Evolutionary conservation across 257 asterid species (phyloP), one percentile per base, ranked within the genome.

Genomic region (Scutellaria baicalensis): DNA sequence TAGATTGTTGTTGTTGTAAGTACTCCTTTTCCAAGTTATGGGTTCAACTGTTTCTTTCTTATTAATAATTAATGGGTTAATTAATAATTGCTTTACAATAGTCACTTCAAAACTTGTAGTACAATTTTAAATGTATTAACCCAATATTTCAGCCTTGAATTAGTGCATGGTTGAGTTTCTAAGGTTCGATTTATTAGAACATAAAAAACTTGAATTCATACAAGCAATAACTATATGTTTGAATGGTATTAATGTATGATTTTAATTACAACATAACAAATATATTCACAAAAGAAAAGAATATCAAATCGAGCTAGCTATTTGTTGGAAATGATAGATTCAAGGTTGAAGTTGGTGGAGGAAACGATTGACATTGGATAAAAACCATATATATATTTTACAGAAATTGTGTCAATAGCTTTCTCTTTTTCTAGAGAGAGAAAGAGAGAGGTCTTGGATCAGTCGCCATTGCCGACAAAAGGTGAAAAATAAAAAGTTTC

Each of bases 371-470:
- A 33, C 51, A 45, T 50, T 16, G 21, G 31, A 36, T 59, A 69
- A 61, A 58, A 59, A 13, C 31, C 0, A 13, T 11, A 14, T 39
- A 20, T 42, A n/a, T 10, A 21, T 39, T 40, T 7, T 44, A 62
- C 9, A 42, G 58, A 27, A 63, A 58, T 27, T 27, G 61, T 43
- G n/a, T 23, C 45, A 16, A n/a, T 59, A 36, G 11, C 23, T 13
- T 7, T 38, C 40, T 44, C 27, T 35, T 11, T 66, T 43, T 51
- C 16, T 38, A 13, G 55, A 58, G 66, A 7, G 17, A 27, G 21
- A 35, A 16, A 13, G 52, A n/a, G 66, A 17, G 27, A 69, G 62
- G 56, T 40, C 76, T 76, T 58, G 81, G 81, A 77, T 77, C 77
- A 77, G 27, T 69, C 77, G 50, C 74, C 66, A 47, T 42, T 77